A percentile compares a stretch with the other conserved stretches of the same genome.
phyloP scores from a whole-genome alignment of 495 filamentous ascomycete genomes.

The Trichoderma orchidacearum region DNA sequence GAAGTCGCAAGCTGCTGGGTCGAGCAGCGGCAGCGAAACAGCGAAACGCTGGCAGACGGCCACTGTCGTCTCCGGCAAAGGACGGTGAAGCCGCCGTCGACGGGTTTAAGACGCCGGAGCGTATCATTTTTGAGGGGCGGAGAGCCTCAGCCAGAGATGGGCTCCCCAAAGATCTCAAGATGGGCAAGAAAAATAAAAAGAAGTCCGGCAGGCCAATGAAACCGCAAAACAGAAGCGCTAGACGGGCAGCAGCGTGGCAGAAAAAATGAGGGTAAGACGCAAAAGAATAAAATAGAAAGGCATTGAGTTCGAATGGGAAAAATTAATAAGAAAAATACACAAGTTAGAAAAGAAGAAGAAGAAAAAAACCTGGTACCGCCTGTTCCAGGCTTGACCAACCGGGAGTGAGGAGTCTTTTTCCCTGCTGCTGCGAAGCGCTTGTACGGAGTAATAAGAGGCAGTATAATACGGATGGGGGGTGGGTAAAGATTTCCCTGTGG shows the following conservation, averaged over 20 bases:
- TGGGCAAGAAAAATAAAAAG: slow-evolving; percentile 43
- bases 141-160: slow-evolving; percentile 58
- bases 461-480: background rate
- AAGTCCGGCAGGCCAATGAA: slow-evolving; percentile 28
- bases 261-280: too few relatives aligned
- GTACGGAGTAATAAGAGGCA: background rate
- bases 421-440: background rate
- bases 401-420: background rate
- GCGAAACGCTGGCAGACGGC: slow-evolving; percentile 3
- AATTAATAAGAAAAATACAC: background rate
- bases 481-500: too few relatives aligned
- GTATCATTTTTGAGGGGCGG: slow-evolving; percentile 80
- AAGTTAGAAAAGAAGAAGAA: background rate
- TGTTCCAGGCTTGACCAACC: background rate
- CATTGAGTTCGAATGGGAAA: background rate
- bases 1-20: slow-evolving; percentile 73
- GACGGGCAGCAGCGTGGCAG: slow-evolving; percentile 55
- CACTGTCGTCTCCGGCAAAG: slow-evolving; percentile 1
- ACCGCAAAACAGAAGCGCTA: slow-evolving; percentile 17
- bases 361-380: background rate
- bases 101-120: slow-evolving; percentile 43
- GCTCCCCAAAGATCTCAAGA: slow-evolving; percentile 46
- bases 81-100: slow-evolving; percentile 12
- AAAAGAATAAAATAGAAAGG: background rate
- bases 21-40: slow-evolving; percentile 59